Percentiles rank a stretch among this genome's conserved stretches.
Evolutionary conservation across 768 basidiomycete genomes (phyloP).

Genomic region (Podaxis sp.): DNA sequence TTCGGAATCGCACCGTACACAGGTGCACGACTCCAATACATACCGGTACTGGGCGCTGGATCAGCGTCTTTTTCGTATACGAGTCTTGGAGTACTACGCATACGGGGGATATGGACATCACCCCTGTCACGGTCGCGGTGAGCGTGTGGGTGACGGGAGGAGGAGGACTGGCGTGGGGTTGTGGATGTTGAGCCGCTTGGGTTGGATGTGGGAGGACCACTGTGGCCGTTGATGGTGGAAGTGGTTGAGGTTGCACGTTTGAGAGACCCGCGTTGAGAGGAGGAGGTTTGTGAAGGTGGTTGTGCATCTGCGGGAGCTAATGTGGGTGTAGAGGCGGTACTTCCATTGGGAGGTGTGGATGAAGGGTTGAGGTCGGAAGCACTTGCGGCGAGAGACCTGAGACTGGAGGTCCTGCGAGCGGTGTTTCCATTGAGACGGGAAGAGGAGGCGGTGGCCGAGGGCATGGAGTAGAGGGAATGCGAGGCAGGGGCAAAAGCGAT

Average conservation of each 20-base stretch:
- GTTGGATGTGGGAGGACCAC: not conserved
- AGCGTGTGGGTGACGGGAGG: constrained; percentile 21
- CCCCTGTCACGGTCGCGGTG: constrained; percentile 17
- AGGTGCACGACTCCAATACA: constrained; percentile 87
- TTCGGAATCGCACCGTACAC: constrained; percentile 70
- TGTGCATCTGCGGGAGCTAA: too few species aligned
- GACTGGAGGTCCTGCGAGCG: constrained; percentile 5
- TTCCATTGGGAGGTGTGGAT: not conserved
- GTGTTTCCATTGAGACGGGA: constrained; percentile 1
- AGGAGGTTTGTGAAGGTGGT: not conserved
- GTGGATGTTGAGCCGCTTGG: not conserved
- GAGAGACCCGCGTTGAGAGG: not conserved
- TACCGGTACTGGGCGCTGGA: constrained; percentile 66
- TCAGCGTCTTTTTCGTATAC: constrained; percentile 61
- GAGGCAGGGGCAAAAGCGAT: not conserved
- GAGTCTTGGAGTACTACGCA: constrained; percentile 48
- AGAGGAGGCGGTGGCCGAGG: not conserved
- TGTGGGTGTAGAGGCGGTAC: not conserved
- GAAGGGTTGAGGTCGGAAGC: constrained; percentile 15
- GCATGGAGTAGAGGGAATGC: not conserved
- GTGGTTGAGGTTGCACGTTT: not conserved
- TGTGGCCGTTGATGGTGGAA: not conserved
- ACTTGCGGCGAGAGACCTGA: constrained; percentile 13
- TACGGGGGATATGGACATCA: constrained; percentile 17
- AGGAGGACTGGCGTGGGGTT: constrained; percentile 7